Base-by-base conservation (phyloP, 495 filamentous ascomycete genomes). In the Cercophora newfieldiana region DNA sequence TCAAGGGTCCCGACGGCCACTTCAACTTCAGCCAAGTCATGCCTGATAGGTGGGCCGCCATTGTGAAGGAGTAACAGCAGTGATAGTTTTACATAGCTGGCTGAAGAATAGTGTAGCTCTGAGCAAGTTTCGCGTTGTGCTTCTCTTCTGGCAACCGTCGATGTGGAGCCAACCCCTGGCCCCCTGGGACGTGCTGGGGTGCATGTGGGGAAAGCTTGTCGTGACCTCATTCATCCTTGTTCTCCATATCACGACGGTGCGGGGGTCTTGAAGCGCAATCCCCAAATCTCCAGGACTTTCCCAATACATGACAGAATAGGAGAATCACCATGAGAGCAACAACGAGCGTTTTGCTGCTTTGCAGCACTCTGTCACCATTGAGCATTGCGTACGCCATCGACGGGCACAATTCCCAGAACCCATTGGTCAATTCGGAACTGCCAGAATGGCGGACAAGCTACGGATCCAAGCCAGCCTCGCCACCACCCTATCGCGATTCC, bases 1-100 rank as follows among this genome's bases (percentile, higher is more conserved):
- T 93, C 71, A 95, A 92, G 78, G 85, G 82, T 26, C 67, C 74
- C n/a, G 83, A 90, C 61, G 93, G 90, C n/a, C 77, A 72, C 25
- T 98, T 97, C 80, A 79, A 92, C 70, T 87, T 97, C 68, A 78
- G 76, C 63, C 37, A 67, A 21, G 66, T 87, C 64, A 77, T 85
- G 76, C 80, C 82, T 0, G 82, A 86, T 72, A 72, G 80, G 55
- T 87, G 81, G 81, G 76, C 69, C 5, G 68, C 70, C 24, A 58
- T 78, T 47, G 74, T 72, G 22, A 49, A 28, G 44, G 49, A 25
- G 26, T 16, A 30, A 10, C 7, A 14, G 18, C 37, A 4, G 10
- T 14, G 4, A 8, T 2, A 16, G 18, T 14, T 16, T 44, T n/a
- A n/a, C n/a, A n/a, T n/a, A n/a, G n/a, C n/a, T n/a, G n/a, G n/a